Percentiles rank a stretch among this genome's conserved stretches.
phyloP scores from a whole-genome alignment of 2,329 filamentous ascomycete species.

The Basipetospora chlamydospora region DNA sequence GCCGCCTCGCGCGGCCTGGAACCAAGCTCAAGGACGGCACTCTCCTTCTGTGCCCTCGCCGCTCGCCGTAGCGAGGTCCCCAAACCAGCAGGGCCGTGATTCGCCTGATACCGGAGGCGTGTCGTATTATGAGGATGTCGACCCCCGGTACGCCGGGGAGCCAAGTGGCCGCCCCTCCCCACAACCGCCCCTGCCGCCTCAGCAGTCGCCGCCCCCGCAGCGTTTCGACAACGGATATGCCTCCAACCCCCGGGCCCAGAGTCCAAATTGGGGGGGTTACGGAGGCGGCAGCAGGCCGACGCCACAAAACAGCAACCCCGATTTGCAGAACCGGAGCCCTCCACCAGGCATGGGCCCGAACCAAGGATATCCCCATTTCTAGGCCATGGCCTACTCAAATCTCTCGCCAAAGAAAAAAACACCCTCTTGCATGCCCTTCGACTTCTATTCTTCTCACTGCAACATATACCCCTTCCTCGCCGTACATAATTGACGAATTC shows the following conservation, averaged over 20 bases:
- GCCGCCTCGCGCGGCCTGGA: constrained; percentile 43
- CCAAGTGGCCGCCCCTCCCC: constrained; percentile 16
- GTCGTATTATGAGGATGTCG: constrained; percentile 83
- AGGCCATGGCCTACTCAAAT: constrained; percentile 21
- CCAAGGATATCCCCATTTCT: constrained; percentile 26
- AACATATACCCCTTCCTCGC: too few relatives aligned
- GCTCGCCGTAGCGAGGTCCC: constrained; percentile 12
- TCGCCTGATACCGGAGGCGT: constrained; percentile 18
- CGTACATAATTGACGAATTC: too few relatives aligned
- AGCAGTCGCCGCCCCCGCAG: too few relatives aligned
- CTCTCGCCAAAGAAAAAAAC: too few relatives aligned
- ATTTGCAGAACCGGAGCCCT: constrained; percentile 27
- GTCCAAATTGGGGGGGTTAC: constrained; percentile 11
- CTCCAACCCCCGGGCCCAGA: constrained; percentile 10
- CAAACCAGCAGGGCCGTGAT: constrained; percentile 17
- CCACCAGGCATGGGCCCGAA: constrained; percentile 65
- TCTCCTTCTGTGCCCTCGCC: constrained; percentile 33
- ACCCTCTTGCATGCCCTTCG: too few relatives aligned
- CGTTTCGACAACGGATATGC: too few relatives aligned
- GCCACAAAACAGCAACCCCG: constrained; percentile 1
- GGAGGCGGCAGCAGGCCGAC: constrained; percentile 17
- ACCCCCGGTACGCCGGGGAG: constrained; percentile 58
- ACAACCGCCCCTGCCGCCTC: constrained; percentile 13
- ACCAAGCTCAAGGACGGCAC: constrained; percentile 25
- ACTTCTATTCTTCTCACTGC: too few relatives aligned